A percentile compares a stretch with the other conserved stretches of the same genome.
Evolutionary conservation across 805 yeast genomes (phyloP).

Genomic region (Wickerhamiella alocasiicola): DNA sequence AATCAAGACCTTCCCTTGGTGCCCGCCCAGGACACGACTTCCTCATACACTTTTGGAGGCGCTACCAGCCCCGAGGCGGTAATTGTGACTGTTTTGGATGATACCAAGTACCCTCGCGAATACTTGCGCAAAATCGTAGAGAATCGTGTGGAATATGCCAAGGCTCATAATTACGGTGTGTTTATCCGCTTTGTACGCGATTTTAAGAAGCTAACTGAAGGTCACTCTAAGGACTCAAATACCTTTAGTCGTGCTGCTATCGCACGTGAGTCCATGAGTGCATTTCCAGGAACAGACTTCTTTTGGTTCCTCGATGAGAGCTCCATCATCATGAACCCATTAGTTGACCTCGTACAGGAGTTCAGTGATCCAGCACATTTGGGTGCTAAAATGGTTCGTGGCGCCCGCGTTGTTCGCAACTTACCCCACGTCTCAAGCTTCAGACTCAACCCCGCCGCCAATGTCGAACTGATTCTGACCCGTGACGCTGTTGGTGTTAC

Average conservation of each 20-base stretch:
- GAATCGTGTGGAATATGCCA: conserved; percentile 83
- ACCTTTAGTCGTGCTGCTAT: conserved; percentile 55
- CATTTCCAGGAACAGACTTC: conserved; percentile 83
- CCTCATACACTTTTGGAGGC: conserved; percentile 18
- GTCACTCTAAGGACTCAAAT: conserved; percentile 17
- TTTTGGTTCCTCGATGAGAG: conserved; percentile 74
- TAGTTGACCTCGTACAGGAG: conserved; percentile 46
- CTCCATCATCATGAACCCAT: conserved; percentile 61
- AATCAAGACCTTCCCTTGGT: conserved; percentile 14
- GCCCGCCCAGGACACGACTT: conserved; percentile 9
- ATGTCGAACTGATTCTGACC: conserved; percentile 50
- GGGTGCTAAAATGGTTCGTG: conserved; percentile 50
- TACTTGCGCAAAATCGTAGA: conserved; percentile 61
- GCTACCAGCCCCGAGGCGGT: conserved; percentile 32
- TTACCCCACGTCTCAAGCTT: conserved; percentile 39
- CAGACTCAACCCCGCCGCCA: conserved; percentile 41
- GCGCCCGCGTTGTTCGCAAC: conserved; percentile 50
- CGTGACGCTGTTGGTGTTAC: conserved; percentile 56
- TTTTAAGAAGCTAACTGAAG: conserved; percentile 31
- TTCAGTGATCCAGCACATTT: conserved; percentile 49
- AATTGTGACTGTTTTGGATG: conserved; percentile 74
- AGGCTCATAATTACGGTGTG: conserved; percentile 64
- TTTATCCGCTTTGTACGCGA: conserved; percentile 81
- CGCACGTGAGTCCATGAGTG: conserved; percentile 80
- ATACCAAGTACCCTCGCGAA: conserved; percentile 49